Evolutionary conservation across 257 asterid species (phyloP).

Genomic region (Phtheirospermum japonicum): DNA sequence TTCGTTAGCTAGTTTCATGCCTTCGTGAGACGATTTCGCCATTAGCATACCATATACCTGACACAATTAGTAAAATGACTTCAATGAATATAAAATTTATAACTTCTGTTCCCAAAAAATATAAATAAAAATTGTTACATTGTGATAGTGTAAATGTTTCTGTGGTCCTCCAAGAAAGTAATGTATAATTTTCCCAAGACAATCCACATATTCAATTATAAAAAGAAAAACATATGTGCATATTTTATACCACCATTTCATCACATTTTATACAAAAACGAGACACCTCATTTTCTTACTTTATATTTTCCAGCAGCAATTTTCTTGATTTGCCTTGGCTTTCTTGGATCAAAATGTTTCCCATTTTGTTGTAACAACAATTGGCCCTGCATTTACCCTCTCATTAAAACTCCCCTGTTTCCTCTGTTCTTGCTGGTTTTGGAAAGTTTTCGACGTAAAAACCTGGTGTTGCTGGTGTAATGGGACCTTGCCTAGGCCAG

Average conservation of each 20-base stretch:
- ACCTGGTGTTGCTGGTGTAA: conserved; percentile 34
- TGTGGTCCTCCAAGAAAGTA: conserved; percentile 85
- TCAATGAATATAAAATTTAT: too few relatives aligned
- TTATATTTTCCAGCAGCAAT: too few relatives aligned
- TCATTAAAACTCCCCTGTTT: too few relatives aligned
- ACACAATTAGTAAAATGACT: too few relatives aligned
- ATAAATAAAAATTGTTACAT: conserved; percentile 43
- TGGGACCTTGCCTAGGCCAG: conserved; percentile 35
- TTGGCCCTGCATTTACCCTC: conserved; percentile 38
- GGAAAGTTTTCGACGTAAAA: conserved; percentile 30
- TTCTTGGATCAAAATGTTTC: conserved; percentile 61
- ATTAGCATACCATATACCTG: conserved; percentile 98
- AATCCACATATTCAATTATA: conserved; percentile 25
- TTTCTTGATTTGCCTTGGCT: too few relatives aligned
- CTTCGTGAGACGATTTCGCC: conserved; percentile 93
- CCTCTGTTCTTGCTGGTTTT: conserved; percentile 37
- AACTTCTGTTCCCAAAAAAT: too few relatives aligned
- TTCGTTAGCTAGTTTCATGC: conserved; percentile 76
- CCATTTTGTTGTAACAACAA: conserved; percentile 74
- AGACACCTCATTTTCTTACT: neutral
- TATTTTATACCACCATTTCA: conserved; percentile 5
- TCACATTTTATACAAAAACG: too few relatives aligned
- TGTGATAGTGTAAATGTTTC: conserved; percentile 85
- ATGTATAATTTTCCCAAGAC: too few relatives aligned
- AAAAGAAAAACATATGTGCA: conserved; percentile 18